phyloP scores from a whole-genome alignment of 257 asterid species.

The Thymus quinquecostatus region DNA sequence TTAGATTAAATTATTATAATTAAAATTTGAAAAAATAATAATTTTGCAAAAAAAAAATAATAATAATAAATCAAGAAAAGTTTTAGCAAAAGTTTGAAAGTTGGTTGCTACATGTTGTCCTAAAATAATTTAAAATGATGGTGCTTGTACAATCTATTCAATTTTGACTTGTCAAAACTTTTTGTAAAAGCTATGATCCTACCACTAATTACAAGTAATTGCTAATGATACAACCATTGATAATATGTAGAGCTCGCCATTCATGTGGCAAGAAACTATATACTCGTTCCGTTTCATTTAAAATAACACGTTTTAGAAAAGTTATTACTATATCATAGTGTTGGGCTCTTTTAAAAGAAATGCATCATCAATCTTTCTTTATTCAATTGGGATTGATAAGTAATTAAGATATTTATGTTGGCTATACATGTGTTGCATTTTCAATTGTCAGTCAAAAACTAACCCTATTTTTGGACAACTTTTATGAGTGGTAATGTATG shows the following conservation, averaged over 20 bases:
- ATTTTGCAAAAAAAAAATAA: conserved; percentile 4
- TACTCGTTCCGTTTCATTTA: no score
- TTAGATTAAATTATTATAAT: background rate
- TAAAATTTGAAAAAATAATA: conserved; percentile 18
- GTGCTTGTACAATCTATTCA: conserved; percentile 12
- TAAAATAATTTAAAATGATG: background rate
- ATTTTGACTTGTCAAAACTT: conserved; percentile 34
- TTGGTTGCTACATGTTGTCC: background rate
- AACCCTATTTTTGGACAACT: conserved; percentile 24
- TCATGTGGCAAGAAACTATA: no score
- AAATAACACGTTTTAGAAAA: no score
- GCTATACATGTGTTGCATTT: conserved; percentile 30
- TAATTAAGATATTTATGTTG: conserved; percentile 21
- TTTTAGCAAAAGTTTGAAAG: conserved; percentile 27
- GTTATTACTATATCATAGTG: no score
- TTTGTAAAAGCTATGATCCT: conserved; percentile 1
- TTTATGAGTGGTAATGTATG: background rate
- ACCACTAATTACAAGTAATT: background rate
- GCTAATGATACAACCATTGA: background rate
- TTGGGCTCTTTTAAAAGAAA: no score
- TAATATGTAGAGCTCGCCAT: background rate
- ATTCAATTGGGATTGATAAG: background rate
- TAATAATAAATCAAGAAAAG: conserved; percentile 25
- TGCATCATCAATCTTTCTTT: background rate
- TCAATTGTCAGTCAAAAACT: conserved; percentile 35